Evolutionary conservation across 176 grass and related monocot species (phyloP), one percentile per base, ranked within the genome.

Genomic region (Carex scoparia): DNA sequence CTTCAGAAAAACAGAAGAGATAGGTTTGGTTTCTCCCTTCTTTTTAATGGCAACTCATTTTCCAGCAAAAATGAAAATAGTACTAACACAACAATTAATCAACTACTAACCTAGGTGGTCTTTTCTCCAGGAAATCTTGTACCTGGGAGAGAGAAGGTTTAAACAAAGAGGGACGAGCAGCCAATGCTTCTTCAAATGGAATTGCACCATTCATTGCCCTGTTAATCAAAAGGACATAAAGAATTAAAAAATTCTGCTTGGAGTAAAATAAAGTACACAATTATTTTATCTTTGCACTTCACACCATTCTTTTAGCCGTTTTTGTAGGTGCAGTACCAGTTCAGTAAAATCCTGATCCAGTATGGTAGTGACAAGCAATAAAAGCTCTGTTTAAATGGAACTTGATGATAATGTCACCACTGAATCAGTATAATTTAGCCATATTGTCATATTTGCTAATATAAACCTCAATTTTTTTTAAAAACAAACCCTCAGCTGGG

Each of bases 161-260:
- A 83, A 98, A 93, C 61, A 98, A 90, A 75, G 93, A 93, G 5
- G 95, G 87, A 82, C 93, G 85, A 59, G 93, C 91, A 58, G 91
- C 91, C 62, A 98, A 75, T 14, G 95, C 93, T 66, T 93, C 88
- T 77, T 98, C 93, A 93, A 98, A 98, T 40, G 89, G 93, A 81
- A 98, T 90, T 77, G 88, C 69, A 69, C 95, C 95, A 37, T 85
- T 93, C 95, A 98, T 98, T 56, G 95, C 95, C 84, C 95, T 98
- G 40, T 80, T 12, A 88, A 73, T 64, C 71, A 76, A 54, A 53
- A 72, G 69, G 38, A 76, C 44, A 76, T 2, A 70, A n/a, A 76
- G 46, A 77, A 77, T 55, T 31, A 19, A 54, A 35, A 69, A 40
- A 5, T 77, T 54, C 49, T 55, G 49, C n/a, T 30, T 3, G 5